phyloP scores from a whole-genome alignment of 2,329 filamentous ascomycete genomes.

The Aspergillus melleus region DNA sequence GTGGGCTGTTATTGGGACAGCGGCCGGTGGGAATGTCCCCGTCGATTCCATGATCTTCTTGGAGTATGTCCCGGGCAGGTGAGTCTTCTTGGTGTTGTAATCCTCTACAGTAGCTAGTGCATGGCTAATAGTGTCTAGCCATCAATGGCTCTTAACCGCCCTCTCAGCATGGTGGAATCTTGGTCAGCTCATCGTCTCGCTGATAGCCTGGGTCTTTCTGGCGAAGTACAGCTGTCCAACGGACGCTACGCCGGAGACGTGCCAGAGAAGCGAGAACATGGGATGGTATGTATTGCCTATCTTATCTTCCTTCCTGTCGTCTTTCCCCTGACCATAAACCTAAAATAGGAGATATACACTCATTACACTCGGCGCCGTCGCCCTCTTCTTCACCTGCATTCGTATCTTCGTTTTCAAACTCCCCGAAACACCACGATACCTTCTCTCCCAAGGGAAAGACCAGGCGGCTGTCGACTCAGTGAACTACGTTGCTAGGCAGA shows the following conservation, averaged over 20 bases:
- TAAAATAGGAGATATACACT: conserved; percentile 25
- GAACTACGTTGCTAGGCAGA: conserved; percentile 37
- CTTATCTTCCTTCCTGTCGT: neutral
- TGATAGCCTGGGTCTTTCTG: conserved; percentile 31
- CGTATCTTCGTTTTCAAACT: conserved; percentile 31
- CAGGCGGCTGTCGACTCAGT: conserved; percentile 51
- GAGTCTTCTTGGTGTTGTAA: neutral
- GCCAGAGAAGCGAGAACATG: conserved; percentile 25
- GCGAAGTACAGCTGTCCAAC: conserved; percentile 31
- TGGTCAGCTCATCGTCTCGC: conserved; percentile 41
- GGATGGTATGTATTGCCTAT: conserved; percentile 25
- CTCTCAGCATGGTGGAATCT: conserved; percentile 53
- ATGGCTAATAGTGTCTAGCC: conserved; percentile 12
- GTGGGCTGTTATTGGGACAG: conserved; percentile 30
- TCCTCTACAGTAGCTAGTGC: too few relatives aligned
- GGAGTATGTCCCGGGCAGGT: conserved; percentile 30
- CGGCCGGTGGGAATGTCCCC: conserved; percentile 28
- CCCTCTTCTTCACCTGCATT: conserved; percentile 27
- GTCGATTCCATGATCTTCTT: conserved; percentile 32
- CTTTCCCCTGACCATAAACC: too few relatives aligned
- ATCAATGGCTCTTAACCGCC: conserved; percentile 32
- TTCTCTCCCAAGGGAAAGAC: conserved; percentile 38
- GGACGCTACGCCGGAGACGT: conserved; percentile 23
- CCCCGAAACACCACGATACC: conserved; percentile 31
- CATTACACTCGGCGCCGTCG: conserved; percentile 26